A percentile compares a stretch with the other conserved stretches of the same genome.
Evolutionary conservation across 805 yeast species (phyloP).

Genomic region (Saccharomycopsis malanga): DNA sequence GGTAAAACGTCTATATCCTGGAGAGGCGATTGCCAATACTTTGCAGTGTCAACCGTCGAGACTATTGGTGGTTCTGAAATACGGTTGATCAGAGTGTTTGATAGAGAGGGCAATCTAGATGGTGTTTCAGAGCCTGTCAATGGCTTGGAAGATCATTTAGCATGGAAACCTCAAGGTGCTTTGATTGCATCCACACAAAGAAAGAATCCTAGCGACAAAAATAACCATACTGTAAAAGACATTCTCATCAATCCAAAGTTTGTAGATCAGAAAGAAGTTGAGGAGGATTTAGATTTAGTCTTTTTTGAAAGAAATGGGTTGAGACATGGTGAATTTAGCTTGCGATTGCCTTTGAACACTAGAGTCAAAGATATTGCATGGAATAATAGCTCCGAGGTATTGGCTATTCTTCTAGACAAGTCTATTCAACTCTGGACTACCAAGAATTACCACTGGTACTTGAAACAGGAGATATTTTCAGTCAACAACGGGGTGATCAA

Average conservation of each 20-base stretch:
- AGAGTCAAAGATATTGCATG: conserved; percentile 53
- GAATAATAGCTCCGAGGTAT: conserved; percentile 74
- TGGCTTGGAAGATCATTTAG: conserved; percentile 60
- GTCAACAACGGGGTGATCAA: conserved; percentile 27
- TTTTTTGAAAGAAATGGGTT: conserved; percentile 93
- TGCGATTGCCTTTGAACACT: conserved; percentile 51
- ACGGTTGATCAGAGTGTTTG: conserved; percentile 77
- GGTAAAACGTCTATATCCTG: conserved; percentile 55
- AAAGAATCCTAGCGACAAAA: conserved; percentile 25
- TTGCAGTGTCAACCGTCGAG: conserved; percentile 62
- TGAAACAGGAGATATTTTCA: conserved; percentile 62
- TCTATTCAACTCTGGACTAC: conserved; percentile 84
- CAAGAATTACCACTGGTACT: conserved; percentile 92
- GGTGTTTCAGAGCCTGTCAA: conserved; percentile 88
- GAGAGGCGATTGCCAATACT: conserved; percentile 92
- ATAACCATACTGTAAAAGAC: conserved; percentile 17
- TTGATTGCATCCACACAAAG: conserved; percentile 78
- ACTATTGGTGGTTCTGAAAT: conserved; percentile 41
- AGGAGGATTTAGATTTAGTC: conserved; percentile 40
- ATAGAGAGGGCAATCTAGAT: conserved; percentile 68
- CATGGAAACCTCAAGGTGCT: conserved; percentile 92
- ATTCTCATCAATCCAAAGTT: conserved; percentile 24
- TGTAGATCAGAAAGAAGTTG: conserved; percentile 44
- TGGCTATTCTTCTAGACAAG: conserved; percentile 58
- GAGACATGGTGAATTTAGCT: conserved; percentile 76